phyloP scores from a whole-genome alignment of 176 grass and related monocot species.

The Bolboschoenus planiculmis region DNA sequence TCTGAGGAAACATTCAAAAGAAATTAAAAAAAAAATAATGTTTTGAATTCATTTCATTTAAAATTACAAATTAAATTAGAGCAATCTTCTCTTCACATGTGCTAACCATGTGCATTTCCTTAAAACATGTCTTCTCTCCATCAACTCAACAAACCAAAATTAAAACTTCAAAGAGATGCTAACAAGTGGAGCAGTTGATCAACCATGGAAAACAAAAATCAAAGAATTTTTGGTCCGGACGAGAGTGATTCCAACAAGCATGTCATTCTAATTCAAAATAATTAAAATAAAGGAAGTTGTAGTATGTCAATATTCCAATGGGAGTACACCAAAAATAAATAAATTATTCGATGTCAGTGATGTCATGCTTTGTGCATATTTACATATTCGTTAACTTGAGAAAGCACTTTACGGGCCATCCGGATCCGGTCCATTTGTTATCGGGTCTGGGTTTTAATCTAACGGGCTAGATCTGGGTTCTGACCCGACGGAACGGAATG shows the following conservation, averaged over 20 bases:
- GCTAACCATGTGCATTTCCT: conserved; percentile 30
- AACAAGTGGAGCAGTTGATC: conserved; percentile 30
- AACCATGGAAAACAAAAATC: conserved; percentile 19
- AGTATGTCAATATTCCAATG: neutral
- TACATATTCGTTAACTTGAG: too few relatives aligned
- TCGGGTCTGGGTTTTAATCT: neutral
- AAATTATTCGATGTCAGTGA: neutral
- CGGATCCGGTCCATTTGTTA: too few relatives aligned
- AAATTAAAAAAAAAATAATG: neutral
- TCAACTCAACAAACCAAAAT: conserved; percentile 1
- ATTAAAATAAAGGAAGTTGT: neutral
- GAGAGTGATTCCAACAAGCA: neutral
- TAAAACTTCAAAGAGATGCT: conserved; percentile 20
- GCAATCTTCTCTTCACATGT: conserved; percentile 31
- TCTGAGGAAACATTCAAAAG: neutral
- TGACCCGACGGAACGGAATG: neutral
- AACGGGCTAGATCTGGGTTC: neutral
- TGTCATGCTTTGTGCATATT: neutral
- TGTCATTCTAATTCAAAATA: neutral
- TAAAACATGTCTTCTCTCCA: conserved; percentile 29
- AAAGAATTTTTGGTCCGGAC: conserved; percentile 13
- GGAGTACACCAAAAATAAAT: neutral
- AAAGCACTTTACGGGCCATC: too few relatives aligned
- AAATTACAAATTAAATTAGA: conserved; percentile 18
- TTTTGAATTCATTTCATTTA: neutral